phyloP scores from a whole-genome alignment of 1,284 basidiomycete genomes.

The Ceratobasidium sp. region DNA sequence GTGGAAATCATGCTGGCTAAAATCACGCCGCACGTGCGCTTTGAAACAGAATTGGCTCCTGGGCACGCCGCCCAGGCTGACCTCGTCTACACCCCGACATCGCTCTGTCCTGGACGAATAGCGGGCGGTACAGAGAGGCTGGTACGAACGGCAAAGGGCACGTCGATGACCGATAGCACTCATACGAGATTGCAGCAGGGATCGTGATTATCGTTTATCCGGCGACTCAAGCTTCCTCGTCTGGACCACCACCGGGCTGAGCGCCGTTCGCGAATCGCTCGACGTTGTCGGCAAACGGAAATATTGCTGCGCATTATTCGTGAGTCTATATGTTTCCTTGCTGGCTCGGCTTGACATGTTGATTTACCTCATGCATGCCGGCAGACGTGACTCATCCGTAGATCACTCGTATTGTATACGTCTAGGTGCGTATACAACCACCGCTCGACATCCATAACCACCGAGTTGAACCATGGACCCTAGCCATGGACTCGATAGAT shows the following conservation, averaged over 20 bases:
- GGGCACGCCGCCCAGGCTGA: not conserved
- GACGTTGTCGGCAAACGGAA: too few relatives aligned
- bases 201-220: constrained; percentile 24
- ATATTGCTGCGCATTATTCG: too few relatives aligned
- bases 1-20: not conserved
- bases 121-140: too few relatives aligned
- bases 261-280: too few relatives aligned
- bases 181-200: not conserved
- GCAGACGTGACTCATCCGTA: constrained; percentile 16
- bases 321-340: not conserved
- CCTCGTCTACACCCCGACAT: not conserved
- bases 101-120: too few relatives aligned
- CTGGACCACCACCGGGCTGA: constrained; percentile 3
- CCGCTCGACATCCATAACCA: not conserved
- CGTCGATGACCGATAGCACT: not conserved
- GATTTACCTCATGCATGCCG: constrained; percentile 13
- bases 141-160: not conserved
- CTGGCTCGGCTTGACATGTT: not conserved
- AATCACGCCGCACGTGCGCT: constrained; percentile 19
- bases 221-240: not conserved
- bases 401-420: not conserved
- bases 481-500: constrained; percentile 4
- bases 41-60: not conserved
- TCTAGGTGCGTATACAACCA: not conserved
- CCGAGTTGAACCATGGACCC: not conserved